Conservation (phyloP, 2,329 filamentous ascomycete genomes). For the Penicillium sp. region DNA sequence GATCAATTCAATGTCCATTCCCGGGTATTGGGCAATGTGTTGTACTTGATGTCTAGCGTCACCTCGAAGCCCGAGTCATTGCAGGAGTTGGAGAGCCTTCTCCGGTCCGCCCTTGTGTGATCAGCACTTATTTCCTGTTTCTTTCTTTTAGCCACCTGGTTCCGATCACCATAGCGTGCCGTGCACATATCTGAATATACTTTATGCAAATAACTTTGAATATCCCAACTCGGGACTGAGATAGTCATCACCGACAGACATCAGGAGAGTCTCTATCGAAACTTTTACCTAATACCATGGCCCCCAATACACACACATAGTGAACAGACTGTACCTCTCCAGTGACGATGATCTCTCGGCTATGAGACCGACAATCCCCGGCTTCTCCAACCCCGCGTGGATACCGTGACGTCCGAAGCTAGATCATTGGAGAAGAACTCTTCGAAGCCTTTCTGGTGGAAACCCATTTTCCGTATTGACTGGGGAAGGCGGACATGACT, state of each 20-base stretch:
- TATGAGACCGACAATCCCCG: neutral
- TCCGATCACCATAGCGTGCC: neutral
- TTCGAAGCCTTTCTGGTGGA: neutral
- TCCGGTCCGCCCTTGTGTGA: conserved; percentile 37
- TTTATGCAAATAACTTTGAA: neutral
- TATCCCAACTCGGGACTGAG: neutral
- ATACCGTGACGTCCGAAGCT: neutral
- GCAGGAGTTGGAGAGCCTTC: conserved; percentile 39
- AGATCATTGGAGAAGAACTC: neutral
- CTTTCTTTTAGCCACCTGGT: neutral
- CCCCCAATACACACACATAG: no score
- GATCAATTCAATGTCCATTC: conserved; percentile 55
- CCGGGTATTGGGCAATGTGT: conserved; percentile 60
- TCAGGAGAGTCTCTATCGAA: no score
- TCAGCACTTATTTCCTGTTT: neutral
- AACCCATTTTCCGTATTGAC: neutral
- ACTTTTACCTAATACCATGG: no score
- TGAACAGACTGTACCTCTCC: no score
- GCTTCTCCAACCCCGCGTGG: neutral
- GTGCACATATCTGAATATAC: neutral
- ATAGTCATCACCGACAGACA: neutral
- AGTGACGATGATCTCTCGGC: neutral
- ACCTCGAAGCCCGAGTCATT: conserved; percentile 48
- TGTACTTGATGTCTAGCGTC: conserved; percentile 62
- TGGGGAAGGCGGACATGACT: neutral